Evolutionary conservation across 169 alveolate species (phyloP), one percentile per base, ranked within the genome.

Genomic region (Cystoisospora suis): DNA sequence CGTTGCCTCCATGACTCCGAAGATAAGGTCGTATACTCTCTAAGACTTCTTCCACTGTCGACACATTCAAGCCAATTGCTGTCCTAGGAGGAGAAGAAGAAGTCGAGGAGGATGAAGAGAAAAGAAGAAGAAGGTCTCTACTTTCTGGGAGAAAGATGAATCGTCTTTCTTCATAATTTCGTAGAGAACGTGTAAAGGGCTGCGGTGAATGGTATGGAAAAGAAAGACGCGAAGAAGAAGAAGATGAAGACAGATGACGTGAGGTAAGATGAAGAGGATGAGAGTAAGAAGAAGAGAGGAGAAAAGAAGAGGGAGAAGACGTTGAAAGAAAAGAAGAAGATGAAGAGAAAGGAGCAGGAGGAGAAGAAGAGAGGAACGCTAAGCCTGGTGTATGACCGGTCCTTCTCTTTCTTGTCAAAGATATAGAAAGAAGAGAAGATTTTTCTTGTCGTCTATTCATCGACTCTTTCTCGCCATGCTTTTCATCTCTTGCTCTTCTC

Each of bases 1-100:
- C 83, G 56, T 72, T 27, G 6, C 83, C 83, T 2, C 83, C 83
- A 34, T 72, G 83, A 32, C 83, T 38, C 56, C 53, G 38, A 29
- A 72, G 83, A 17, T 72, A 72, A 0, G 83, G 83, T 27, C 83
- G 49, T 34, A 40, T 56, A 27, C 83, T 72, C 53, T 40, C 56
- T 34, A 72, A 36, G 6, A 72, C 83, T 40, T 72, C 42, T 34
- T 72, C 83, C 56, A 72, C 83, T 56, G 32, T 72, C 23, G 83
- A 23, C 38, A 38, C 23, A 17, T 72, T 72, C 83, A 72, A 38
- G 12, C 83, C 83, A 46, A 72, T 23, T 53, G 12, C 65, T 15
- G 29, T 53, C 65, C 65, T 23, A 53, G 65, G 29, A 53, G 65
- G n/a, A n/a, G n/a, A 27, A 69, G 80, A 29, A 29, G 44, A 29